Evolutionary conservation across 2,329 filamentous ascomycete genomes (phyloP).

Genomic region (Aspergillus ochraceus): DNA sequence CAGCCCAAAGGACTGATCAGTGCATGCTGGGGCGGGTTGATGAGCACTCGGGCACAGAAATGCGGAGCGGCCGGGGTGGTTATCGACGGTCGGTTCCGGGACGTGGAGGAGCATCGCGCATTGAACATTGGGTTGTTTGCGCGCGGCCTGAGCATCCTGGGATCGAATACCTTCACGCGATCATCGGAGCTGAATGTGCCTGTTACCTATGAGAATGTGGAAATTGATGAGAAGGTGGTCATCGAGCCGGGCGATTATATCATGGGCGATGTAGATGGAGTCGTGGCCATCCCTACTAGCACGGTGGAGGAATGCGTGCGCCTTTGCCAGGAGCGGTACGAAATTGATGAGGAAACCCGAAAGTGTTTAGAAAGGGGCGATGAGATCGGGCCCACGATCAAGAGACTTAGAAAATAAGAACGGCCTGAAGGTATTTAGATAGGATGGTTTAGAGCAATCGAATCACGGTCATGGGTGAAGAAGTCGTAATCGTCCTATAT

Average conservation of each 20-base stretch:
- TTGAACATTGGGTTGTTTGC: no score
- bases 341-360: constrained; percentile 38
- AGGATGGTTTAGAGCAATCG: no score
- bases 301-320: constrained; percentile 31
- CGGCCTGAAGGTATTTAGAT: no score
- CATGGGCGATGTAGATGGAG: constrained; percentile 35
- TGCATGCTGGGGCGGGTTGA: constrained; percentile 42
- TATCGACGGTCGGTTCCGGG: constrained; percentile 1
- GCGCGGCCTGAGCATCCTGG: no score
- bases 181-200: no score
- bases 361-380: constrained; percentile 30
- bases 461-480: no score
- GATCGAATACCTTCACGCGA: no score
- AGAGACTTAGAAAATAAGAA: no score
- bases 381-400: constrained; percentile 14
- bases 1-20: constrained; percentile 35
- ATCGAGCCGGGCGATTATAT: constrained; percentile 38
- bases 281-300: constrained; percentile 19
- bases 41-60: constrained; percentile 36
- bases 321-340: constrained; percentile 33
- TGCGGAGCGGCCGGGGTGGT: constrained; percentile 39
- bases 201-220: constrained; percentile 12
- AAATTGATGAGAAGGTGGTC: constrained; percentile 21
- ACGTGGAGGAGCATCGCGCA: no score
- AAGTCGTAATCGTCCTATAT: no score